Percentiles rank a stretch among this genome's conserved stretches.
Evolutionary conservation across 495 filamentous ascomycete genomes (phyloP).

Genomic region (Letharia columbiana): DNA sequence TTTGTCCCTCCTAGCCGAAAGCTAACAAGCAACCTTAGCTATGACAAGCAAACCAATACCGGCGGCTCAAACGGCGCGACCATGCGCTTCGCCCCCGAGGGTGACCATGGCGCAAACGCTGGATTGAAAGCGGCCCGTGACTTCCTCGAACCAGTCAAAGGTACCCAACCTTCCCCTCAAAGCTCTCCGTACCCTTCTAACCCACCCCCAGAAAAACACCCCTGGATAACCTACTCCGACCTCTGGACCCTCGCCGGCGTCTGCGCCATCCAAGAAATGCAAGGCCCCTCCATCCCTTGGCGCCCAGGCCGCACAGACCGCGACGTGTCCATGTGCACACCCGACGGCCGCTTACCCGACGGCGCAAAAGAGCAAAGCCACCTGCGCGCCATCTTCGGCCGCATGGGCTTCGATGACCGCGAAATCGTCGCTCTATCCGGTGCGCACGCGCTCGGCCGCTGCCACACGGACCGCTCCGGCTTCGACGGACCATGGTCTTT

Average conservation of each 20-base stretch:
- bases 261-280: slow-evolving; percentile 87
- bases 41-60: slow-evolving; percentile 79
- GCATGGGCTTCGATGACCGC: slow-evolving; percentile 97
- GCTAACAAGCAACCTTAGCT: slow-evolving; percentile 30
- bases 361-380: slow-evolving; percentile 71
- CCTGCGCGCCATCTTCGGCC: slow-evolving; percentile 85
- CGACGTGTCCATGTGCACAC: slow-evolving; percentile 80
- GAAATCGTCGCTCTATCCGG: slow-evolving; percentile 90
- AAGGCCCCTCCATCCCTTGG: slow-evolving; percentile 81
- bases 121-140: slow-evolving; percentile 82
- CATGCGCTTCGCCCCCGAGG: slow-evolving; percentile 92
- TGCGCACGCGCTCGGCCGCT: slow-evolving; percentile 87
- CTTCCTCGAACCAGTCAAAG: slow-evolving; percentile 86
- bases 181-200: neutral
- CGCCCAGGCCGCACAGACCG: slow-evolving; percentile 78
- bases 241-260: slow-evolving; percentile 90
- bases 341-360: slow-evolving; percentile 93
- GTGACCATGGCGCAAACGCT: slow-evolving; percentile 88
- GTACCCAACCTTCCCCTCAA: slow-evolving; percentile 34
- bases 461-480: slow-evolving; percentile 81
- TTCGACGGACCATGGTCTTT: slow-evolving; percentile 95
- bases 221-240: slow-evolving; percentile 94
- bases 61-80: slow-evolving; percentile 95
- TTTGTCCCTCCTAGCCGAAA: neutral
- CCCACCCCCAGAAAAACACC: slow-evolving; percentile 60